Base-by-base conservation (phyloP, 352 stramenopile genomes). In the Sclerospora graminicola region DNA sequence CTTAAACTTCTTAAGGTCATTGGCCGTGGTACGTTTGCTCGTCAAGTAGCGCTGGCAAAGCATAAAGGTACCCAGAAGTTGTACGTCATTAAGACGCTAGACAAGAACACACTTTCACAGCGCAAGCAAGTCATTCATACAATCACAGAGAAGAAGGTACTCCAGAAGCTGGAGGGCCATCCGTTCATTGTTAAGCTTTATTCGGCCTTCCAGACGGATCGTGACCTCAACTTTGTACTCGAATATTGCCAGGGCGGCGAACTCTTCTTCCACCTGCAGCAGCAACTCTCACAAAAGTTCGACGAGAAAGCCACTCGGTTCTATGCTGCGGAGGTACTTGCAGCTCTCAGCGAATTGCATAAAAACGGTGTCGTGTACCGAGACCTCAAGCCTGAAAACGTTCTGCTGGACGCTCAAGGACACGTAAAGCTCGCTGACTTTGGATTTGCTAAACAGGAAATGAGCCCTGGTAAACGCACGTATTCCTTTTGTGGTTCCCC, bases 371-470 rank as follows among this genome's bases (percentile, higher is more conserved):
- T 58, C 27, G 47, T 85, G 15, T 85, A 88, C 47, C 62, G 75
- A 8, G 75, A 88, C 41, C 66, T 88, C 27, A 88, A 88, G 44
- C 75, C 75, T n/a, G 75, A 88, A 48, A 85, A 85, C 29, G 73
- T 90, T 29, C 50, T 90, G 23, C 51, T 89, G 32, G 79, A 91
- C 41, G 72, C 65, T 2, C 41, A 82, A 37, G 80, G 80, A 5
- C 76, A 92, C 59, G 60, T 91, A 31, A 87, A 84, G 45, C 64
- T 91, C 8, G 76, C 76, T 0, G 79, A 91, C 56, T 91, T 91
- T 63, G 79, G 79, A 28, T 89, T 91, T 43, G 77, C 75, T 23
- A 87, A 88, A 46, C 63, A 85, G 36, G 52, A 77, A 31, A 84
- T 84, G 74, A 50, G 15, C 1, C 45, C 56, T 7, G 66, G 68